phyloP scores from a whole-genome alignment of 805 yeast genomes.

The Metschnikowia arizonensis region DNA sequence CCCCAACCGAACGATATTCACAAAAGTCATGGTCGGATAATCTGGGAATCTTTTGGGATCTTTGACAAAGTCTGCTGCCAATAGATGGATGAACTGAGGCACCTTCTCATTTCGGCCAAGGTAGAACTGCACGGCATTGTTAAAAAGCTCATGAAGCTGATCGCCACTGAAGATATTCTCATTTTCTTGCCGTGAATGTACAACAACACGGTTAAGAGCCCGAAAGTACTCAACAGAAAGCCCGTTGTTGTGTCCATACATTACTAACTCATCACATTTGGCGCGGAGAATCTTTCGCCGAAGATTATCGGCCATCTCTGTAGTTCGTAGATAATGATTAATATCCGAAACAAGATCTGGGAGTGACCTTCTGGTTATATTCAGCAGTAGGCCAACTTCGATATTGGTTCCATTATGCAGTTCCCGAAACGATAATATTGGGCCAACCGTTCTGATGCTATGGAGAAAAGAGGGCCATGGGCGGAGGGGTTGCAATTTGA shows the following conservation, averaged over 20 bases:
- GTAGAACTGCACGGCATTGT: conserved; percentile 16
- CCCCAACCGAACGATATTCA: conserved; percentile 28
- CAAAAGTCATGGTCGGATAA: conserved; percentile 21
- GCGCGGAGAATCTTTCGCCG: conserved; percentile 18
- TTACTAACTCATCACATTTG: conserved; percentile 20
- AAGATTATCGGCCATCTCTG: conserved; percentile 22
- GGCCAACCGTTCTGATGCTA: not conserved
- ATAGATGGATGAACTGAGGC: conserved; percentile 28
- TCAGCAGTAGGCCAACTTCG: not conserved
- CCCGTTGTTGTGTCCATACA: conserved; percentile 4
- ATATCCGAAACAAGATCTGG: conserved; percentile 12
- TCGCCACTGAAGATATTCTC: conserved; percentile 7
- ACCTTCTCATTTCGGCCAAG: conserved; percentile 6
- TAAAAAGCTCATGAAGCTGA: conserved; percentile 17
- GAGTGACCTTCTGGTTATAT: not conserved
- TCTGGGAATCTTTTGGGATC: not conserved
- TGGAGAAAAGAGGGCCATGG: not conserved
- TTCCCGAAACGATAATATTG: not conserved
- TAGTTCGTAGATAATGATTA: conserved; percentile 26
- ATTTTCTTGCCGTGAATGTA: conserved; percentile 13
- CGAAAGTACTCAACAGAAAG: conserved; percentile 15
- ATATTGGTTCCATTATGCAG: not conserved
- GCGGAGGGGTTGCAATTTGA: not conserved
- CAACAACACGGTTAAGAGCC: conserved; percentile 20
- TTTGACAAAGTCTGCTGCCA: conserved; percentile 21